These are phyloP conservation scores for Sistotremastrum niveocremeum DNA, from an alignment of 768 basidiomycete genomes.

Conservation along the genomic window DNA sequence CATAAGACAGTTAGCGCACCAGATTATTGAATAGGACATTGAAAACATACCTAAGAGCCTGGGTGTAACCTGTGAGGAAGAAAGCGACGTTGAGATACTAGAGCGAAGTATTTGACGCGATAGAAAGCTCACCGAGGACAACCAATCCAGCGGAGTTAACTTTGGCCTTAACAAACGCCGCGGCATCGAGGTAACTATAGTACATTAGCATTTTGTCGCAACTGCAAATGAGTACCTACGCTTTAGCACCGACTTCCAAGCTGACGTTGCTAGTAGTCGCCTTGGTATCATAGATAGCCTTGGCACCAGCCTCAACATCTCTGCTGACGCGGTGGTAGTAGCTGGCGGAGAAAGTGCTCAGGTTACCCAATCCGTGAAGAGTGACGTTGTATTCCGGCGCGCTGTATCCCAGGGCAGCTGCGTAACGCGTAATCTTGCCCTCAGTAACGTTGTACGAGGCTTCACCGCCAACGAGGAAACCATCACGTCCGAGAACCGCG, in stretches of 20 bases:
- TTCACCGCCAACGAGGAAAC: conserved; percentile 94
- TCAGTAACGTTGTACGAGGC: conserved; percentile 93
- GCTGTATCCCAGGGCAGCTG: conserved; percentile 85
- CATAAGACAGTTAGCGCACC: no score
- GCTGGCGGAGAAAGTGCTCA: conserved; percentile 85
- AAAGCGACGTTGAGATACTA: conserved; percentile 7
- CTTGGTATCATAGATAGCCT: conserved; percentile 94
- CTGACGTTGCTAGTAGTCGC: conserved; percentile 72
- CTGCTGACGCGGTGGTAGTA: conserved; percentile 95
- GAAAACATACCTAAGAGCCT: conserved; percentile 48
- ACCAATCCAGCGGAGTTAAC: conserved; percentile 95
- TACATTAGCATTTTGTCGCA: neutral
- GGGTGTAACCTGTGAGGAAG: conserved; percentile 58
- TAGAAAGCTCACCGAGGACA: conserved; percentile 48
- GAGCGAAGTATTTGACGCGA: neutral
- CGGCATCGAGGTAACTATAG: conserved; percentile 63
- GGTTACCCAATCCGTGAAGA: conserved; percentile 87
- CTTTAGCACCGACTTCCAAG: conserved; percentile 93
- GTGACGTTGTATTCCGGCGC: conserved; percentile 94
- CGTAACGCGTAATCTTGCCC: conserved; percentile 84
- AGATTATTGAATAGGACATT: neutral
- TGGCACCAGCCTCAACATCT: conserved; percentile 90
- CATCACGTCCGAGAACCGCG: conserved; percentile 89
- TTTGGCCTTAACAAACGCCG: conserved; percentile 95
- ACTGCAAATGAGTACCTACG: conserved; percentile 34